Percentiles rank a stretch among this genome's conserved stretches.
These are phyloP conservation scores for Fusarium bactridioides DNA, from an alignment of 2,329 filamentous ascomycete genomes.

Conservation along the genomic window DNA sequence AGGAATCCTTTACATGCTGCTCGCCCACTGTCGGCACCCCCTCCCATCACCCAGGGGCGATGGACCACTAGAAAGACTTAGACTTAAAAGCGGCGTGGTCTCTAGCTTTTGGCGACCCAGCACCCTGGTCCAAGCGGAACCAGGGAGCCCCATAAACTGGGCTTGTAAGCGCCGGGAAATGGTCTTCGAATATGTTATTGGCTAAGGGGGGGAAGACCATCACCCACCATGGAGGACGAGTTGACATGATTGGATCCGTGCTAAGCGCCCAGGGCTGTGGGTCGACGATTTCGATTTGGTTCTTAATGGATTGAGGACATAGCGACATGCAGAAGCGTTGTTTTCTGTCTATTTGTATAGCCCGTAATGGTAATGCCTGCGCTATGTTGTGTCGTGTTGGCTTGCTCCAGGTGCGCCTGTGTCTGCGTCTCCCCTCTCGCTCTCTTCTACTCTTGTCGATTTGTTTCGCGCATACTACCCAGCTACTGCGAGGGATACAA, in stretches of 20 bases:
- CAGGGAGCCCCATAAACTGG: slow-evolving; percentile 16
- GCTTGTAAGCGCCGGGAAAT: slow-evolving; percentile 47
- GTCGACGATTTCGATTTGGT: slow-evolving; percentile 21
- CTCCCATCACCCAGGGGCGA: background rate
- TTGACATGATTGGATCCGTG: slow-evolving; percentile 45
- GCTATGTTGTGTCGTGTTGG: slow-evolving; percentile 16
- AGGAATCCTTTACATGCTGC: slow-evolving; percentile 16
- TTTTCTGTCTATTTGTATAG: background rate
- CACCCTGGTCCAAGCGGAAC: slow-evolving; percentile 38
- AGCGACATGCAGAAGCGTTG: slow-evolving; percentile 39
- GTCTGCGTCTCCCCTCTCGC: background rate
- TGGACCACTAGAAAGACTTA: slow-evolving; percentile 15
- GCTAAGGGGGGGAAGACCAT: slow-evolving; percentile 39
- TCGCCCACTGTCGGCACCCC: slow-evolving; percentile 20
- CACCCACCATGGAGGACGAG: slow-evolving; percentile 42
- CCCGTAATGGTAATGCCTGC: slow-evolving; percentile 9
- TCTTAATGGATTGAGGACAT: slow-evolving; percentile 20
- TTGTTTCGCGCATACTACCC: slow-evolving; percentile 29
- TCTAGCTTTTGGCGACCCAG: slow-evolving; percentile 34
- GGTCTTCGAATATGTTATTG: slow-evolving; percentile 39
- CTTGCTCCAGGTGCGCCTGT: slow-evolving; percentile 16
- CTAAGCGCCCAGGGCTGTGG: slow-evolving; percentile 46
- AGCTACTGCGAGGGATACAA: slow-evolving; percentile 42
- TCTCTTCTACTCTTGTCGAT: slow-evolving; percentile 17
- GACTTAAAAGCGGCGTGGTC: slow-evolving; percentile 38